A percentile compares a stretch with the other conserved stretches of the same genome.
phyloP scores from a whole-genome alignment of 768 basidiomycete genomes.

The Collybia sp. region DNA sequence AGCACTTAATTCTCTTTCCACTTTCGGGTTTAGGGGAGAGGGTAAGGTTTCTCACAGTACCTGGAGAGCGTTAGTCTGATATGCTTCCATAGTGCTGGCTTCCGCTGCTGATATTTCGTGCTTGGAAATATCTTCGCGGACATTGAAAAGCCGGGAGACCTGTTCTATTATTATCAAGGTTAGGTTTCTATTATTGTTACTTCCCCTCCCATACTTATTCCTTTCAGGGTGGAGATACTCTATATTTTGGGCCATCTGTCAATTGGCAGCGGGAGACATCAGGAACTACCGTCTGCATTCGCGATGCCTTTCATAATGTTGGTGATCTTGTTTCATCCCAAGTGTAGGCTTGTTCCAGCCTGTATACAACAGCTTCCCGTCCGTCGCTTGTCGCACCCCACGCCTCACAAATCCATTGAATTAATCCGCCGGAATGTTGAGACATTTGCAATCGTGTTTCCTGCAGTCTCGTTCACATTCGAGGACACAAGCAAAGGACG shows the following conservation, averaged over 20 bases:
- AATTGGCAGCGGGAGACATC: slow-evolving; percentile 69
- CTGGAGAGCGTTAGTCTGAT: neutral
- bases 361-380: slow-evolving; percentile 61
- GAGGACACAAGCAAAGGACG: slow-evolving; percentile 44
- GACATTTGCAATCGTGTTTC: slow-evolving; percentile 67
- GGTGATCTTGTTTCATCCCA: slow-evolving; percentile 15
- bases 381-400: slow-evolving; percentile 67
- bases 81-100: slow-evolving; percentile 57
- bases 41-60: slow-evolving; percentile 36
- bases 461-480: slow-evolving; percentile 63
- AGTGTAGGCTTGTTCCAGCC: too few relatives aligned
- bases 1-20: slow-evolving; percentile 46
- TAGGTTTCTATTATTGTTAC: slow-evolving; percentile 1
- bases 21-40: slow-evolving; percentile 94
- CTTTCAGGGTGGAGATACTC: slow-evolving; percentile 52
- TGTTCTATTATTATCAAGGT: slow-evolving; percentile 84
- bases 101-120: slow-evolving; percentile 78
- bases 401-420: slow-evolving; percentile 55
- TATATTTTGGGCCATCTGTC: slow-evolving; percentile 71
- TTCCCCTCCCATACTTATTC: neutral
- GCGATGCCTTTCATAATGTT: slow-evolving; percentile 90
- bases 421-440: slow-evolving; percentile 70
- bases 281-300: slow-evolving; percentile 80
- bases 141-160: slow-evolving; percentile 51
- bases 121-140: slow-evolving; percentile 81